Base-by-base conservation (phyloP, 106 monocot genomes). In the Dioscorea dumetorum region DNA sequence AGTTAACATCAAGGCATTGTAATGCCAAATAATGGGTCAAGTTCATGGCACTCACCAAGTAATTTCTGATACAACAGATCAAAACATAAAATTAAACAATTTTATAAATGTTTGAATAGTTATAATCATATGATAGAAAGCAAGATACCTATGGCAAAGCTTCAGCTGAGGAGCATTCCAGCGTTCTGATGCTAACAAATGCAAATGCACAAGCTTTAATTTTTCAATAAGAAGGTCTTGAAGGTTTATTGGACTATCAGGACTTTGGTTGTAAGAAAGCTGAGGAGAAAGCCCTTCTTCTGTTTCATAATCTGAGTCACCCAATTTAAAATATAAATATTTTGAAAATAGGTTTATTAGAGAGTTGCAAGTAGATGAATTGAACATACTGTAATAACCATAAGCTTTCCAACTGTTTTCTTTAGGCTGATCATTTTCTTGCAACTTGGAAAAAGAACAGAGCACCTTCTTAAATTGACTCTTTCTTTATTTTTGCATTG, bases 1-100 rank as follows among this genome's bases (percentile, higher is more conserved):
- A 58, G 41, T 63, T 22, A 61, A 18, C 41, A 68, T 83, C 74
- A 60, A 83, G 78, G 41, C 35, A 51, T 8, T 68, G 74, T 24
- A 83, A 23, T 71, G 83, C 78, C 71, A 79, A 68, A 64, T 83
- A 83, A 79, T 83, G 83, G 50, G 66, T 83, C 72, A 83, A 72
- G 63, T 83, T 83, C 63, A 70, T 79, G 6, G 83, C 78, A 72
- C 83, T 78, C 24, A 60, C 63, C 67, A 74, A 65, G 61, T 74
- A 70, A 56, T 21, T 60, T 80, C 74, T 80, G 80, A 23, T 31
- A 56, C 22, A 52, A 68, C 33, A 62, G 28, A 28, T 28, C 28
- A 28, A 28, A 28, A 28, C 28, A 28, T 28, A 28, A 28, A 48
- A 66, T 50, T 48, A 58, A 0, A 54, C 22, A 20, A 68, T 18